Conservation (phyloP, 306 rosid species). For the Medicago lupulina region DNA sequence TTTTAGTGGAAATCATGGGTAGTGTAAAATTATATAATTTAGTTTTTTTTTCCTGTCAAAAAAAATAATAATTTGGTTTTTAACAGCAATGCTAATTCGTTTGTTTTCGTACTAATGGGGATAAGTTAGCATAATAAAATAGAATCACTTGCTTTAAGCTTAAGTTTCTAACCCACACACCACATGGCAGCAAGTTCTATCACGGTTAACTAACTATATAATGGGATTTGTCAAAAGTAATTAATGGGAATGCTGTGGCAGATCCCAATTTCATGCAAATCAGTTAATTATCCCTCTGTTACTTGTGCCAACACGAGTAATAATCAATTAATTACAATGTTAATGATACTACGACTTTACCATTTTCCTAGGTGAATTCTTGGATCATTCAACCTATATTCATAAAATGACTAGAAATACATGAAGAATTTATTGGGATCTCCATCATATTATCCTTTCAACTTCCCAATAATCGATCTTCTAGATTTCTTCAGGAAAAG, state of each 20-base stretch:
- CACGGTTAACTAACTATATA: background rate
- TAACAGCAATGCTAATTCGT: too few species aligned
- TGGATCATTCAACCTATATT: slow-evolving; percentile 40
- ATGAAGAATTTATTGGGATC: slow-evolving; percentile 33
- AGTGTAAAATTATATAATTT: too few species aligned
- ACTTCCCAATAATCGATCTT: background rate
- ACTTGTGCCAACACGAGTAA: background rate
- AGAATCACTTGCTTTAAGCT: background rate
- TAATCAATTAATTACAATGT: background rate
- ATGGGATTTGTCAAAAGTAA: background rate
- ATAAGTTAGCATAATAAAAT: too few species aligned
- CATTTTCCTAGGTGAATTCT: slow-evolving; percentile 29
- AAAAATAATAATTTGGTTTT: too few species aligned
- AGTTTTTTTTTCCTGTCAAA: too few species aligned
- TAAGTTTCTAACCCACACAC: slow-evolving; percentile 1
- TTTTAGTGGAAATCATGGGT: too few species aligned
- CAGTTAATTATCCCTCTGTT: background rate
- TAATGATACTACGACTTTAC: background rate
- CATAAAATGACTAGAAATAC: background rate
- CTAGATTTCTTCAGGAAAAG: background rate
- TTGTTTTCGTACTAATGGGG: too few species aligned
- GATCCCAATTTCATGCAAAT: slow-evolving; percentile 3
- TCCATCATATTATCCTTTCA: slow-evolving; percentile 31
- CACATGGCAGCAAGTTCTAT: slow-evolving; percentile 11
- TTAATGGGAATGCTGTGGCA: background rate